Evolutionary conservation across 331 rosid genomes (phyloP).

Genomic region (Malus hybrid): DNA sequence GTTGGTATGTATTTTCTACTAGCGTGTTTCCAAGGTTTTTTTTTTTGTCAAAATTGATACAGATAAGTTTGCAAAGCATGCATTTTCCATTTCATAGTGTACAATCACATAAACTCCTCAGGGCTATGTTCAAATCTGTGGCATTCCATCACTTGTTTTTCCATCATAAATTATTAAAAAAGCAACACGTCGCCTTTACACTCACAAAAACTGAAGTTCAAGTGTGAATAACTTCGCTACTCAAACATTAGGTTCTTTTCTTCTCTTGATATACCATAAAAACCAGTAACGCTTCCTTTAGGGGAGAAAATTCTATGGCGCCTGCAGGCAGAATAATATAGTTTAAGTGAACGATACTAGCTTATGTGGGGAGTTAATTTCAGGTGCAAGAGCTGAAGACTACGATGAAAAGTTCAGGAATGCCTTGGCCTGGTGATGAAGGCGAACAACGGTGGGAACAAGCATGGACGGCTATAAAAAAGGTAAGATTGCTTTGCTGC

Average conservation of each 20-base stretch:
- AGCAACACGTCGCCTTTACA: not conserved
- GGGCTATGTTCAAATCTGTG: not conserved
- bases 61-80: not conserved
- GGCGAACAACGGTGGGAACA: constrained; percentile 83
- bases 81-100: not conserved
- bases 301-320: not conserved
- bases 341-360: constrained; percentile 7
- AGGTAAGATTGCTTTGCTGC: constrained; percentile 40
- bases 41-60: not conserved
- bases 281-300: not conserved
- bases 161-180: not conserved
- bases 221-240: not conserved
- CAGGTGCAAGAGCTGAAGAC: constrained; percentile 84
- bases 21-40: not conserved
- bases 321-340: constrained; percentile 13
- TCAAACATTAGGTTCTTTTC: not conserved
- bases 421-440: constrained; percentile 99
- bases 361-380: constrained; percentile 18
- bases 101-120: not conserved
- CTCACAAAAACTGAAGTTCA: not conserved
- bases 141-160: not conserved
- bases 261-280: not conserved
- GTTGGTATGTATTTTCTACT: constrained; percentile 47
- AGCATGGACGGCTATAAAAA: constrained; percentile 94
- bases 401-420: constrained; percentile 81